Base-by-base conservation (phyloP, 306 rosid genomes). In the Quercus alba region DNA sequence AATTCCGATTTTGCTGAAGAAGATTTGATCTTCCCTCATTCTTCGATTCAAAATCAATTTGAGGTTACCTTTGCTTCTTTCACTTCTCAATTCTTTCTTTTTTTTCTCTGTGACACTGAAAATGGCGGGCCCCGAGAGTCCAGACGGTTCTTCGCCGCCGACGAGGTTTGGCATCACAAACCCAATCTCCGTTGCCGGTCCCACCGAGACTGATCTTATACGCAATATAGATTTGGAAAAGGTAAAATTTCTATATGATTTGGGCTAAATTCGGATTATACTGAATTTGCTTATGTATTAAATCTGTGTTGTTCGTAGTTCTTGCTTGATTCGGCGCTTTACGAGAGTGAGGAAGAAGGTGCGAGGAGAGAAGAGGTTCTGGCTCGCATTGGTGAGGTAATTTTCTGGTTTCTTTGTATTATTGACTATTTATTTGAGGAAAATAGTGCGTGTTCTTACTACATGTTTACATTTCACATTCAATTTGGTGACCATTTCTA, bases 171-270 rank as follows among this genome's bases (percentile, higher is more conserved):
- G 91, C 35, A 89, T 90, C 76, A 86, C 96, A 13, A 89, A 91
- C 15, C 97, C 98, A 23, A 85, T 95, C 80, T 93, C 94, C 63
- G 85, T 90, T 25, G 87, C 98, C 11, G 98, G 97, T 35, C 99
- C 99, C 52, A 80, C 88, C 75, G 88, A 89, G 7, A 81, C 96
- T 18, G 98, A 95, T 89, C 81, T 81, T 56, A 85, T 82, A 2
- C 96, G 96, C 35, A 95, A 93, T 82, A 56, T 46, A 35, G 92
- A 93, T 63, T 83, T 95, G 80, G 98, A 89, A 75, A 90, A 79
- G 94, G 99, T 95, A 72, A 15, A 14, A 33, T 64, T 83, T 83
- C 4, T 17, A 19, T 57, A 38, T 20, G 23, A 51, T 35, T 25
- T 71, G 18, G 18, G 11, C 28, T 21, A 35, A 1, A 33, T 66